Conservation (phyloP, 2,329 filamentous ascomycete genomes). For the Alternaria ethzedia region DNA sequence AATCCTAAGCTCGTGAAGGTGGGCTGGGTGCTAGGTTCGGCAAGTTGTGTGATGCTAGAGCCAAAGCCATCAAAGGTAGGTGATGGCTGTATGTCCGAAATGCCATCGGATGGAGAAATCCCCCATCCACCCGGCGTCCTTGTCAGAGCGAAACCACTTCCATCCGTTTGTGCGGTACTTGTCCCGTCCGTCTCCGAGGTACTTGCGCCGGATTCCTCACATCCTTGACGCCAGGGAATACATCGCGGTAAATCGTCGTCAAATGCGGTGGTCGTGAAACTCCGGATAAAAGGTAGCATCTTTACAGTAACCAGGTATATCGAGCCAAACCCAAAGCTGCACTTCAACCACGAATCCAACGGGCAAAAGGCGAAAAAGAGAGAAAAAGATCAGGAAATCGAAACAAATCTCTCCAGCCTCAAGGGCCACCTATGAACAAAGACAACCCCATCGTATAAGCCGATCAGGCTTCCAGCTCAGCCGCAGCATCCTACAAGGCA, state of each 20-base stretch:
- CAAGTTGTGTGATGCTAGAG: background rate
- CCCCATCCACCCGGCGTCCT: background rate
- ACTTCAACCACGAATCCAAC: background rate
- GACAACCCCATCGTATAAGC: background rate
- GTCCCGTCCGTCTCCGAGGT: background rate
- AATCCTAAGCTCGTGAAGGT: background rate
- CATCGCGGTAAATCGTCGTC: background rate
- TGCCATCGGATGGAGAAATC: background rate
- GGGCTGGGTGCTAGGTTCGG: background rate
- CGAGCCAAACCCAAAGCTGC: background rate
- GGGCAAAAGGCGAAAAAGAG: background rate
- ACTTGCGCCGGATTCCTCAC: background rate
- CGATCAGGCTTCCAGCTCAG: slow-evolving; percentile 11
- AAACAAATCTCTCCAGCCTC: background rate
- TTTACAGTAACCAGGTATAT: background rate
- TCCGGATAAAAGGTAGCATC: background rate
- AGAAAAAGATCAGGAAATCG: background rate
- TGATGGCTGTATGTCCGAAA: too few species aligned
- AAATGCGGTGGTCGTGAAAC: background rate
- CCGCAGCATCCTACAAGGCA: slow-evolving; percentile 11
- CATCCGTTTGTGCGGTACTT: background rate
- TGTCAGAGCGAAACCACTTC: background rate
- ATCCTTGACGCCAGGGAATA: background rate
- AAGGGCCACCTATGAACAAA: slow-evolving; percentile 4
- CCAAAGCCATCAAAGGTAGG: too few species aligned